phyloP scores from a whole-genome alignment of 2,329 filamentous ascomycete genomes.

The Didymella arachidicola region DNA sequence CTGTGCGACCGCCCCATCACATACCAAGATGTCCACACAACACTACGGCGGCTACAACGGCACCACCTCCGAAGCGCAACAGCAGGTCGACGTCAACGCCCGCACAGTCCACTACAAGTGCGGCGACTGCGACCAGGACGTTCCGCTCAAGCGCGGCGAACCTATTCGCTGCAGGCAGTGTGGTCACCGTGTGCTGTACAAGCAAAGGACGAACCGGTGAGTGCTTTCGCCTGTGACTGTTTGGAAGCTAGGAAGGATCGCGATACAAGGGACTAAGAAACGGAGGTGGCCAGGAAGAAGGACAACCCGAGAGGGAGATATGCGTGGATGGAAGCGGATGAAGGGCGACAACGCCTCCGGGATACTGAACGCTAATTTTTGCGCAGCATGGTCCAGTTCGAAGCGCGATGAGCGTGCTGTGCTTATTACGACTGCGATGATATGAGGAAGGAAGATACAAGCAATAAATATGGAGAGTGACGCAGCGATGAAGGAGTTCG shows the following conservation, averaged over 20 bases:
- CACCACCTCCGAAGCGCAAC: conserved; percentile 32
- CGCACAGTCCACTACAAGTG: conserved; percentile 65
- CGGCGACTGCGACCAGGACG: conserved; percentile 83
- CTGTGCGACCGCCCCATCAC: neutral
- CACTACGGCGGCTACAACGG: conserved; percentile 21
- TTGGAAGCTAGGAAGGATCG: too few relatives aligned
- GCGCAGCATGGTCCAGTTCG: conserved; percentile 91
- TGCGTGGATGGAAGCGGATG: too few relatives aligned
- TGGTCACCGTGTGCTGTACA: conserved; percentile 94
- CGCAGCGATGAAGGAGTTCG: neutral
- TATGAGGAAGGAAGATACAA: neutral
- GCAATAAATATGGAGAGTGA: neutral
- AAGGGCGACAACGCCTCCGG: neutral
- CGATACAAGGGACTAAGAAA: too few relatives aligned
- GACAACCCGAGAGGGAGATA: too few relatives aligned
- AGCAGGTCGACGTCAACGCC: conserved; percentile 50
- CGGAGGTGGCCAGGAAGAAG: too few relatives aligned
- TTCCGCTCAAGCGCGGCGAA: conserved; percentile 77
- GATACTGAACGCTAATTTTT: conserved; percentile 24
- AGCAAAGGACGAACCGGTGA: conserved; percentile 96
- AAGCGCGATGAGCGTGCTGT: conserved; percentile 71
- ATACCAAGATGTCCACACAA: conserved; percentile 18
- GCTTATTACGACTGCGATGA: neutral
- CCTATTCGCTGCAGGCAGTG: conserved; percentile 90
- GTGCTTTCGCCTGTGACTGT: conserved; percentile 43